These are phyloP conservation scores for Globisporangium radiosum DNA, from an alignment of 352 stramenopile genomes.

Conservation along the genomic window DNA sequence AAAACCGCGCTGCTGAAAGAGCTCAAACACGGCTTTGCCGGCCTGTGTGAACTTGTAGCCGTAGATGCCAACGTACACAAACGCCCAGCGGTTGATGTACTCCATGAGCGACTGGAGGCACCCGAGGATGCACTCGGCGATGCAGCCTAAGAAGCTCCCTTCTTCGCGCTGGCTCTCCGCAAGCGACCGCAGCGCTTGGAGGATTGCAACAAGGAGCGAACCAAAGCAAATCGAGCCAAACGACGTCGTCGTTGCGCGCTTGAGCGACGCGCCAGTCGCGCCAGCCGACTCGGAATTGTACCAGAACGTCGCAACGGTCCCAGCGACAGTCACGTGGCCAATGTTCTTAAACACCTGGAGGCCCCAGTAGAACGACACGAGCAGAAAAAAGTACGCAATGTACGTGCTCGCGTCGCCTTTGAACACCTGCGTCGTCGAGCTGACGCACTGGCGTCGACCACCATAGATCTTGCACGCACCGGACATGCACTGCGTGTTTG, in stretches of 20 bases:
- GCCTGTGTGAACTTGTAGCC: constrained; percentile 93
- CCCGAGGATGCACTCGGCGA: constrained; percentile 78
- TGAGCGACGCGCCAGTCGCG: constrained; percentile 81
- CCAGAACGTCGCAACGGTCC: constrained; percentile 95
- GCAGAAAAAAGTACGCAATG: constrained; percentile 69
- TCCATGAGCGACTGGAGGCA: constrained; percentile 85
- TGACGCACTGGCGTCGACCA: constrained; percentile 15
- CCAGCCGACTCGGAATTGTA: constrained; percentile 83
- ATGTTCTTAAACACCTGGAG: constrained; percentile 91
- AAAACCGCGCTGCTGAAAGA: constrained; percentile 93
- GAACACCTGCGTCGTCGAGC: constrained; percentile 22
- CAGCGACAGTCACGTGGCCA: constrained; percentile 88
- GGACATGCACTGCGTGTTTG: constrained; percentile 31
- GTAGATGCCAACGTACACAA: constrained; percentile 92
- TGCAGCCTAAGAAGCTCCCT: constrained; percentile 61
- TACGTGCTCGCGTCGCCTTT: constrained; percentile 29
- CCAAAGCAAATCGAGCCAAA: constrained; percentile 96
- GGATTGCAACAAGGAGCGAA: constrained; percentile 90
- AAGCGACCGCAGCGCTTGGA: constrained; percentile 85
- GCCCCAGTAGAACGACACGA: constrained; percentile 95
- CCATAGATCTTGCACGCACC: constrained; percentile 24
- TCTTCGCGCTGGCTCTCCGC: constrained; percentile 66
- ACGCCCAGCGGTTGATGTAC: constrained; percentile 94
- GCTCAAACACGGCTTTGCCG: constrained; percentile 88
- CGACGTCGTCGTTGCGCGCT: constrained; percentile 84